Evolutionary conservation across 2,329 filamentous ascomycete species (phyloP).

Genomic region (Cercospora canescens): DNA sequence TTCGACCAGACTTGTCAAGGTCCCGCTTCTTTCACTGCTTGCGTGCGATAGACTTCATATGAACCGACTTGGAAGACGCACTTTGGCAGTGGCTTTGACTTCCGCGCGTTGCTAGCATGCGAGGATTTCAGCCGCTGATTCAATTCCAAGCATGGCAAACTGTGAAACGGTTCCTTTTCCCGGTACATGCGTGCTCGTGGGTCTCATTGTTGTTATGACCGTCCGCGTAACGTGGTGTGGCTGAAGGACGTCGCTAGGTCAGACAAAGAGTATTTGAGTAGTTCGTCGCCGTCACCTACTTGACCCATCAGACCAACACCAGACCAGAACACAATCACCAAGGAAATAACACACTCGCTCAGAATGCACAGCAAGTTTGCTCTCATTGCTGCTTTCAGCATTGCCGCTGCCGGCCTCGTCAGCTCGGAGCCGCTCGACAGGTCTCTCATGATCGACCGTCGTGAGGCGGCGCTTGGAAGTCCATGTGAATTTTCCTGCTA

Average conservation of each 20-base stretch:
- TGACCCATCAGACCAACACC: background rate
- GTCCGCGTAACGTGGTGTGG: background rate
- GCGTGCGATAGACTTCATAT: background rate
- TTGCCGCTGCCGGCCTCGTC: slow-evolving; percentile 5
- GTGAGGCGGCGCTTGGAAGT: background rate
- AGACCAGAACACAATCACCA: background rate
- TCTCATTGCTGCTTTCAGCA: slow-evolving; percentile 3
- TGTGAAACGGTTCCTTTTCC: background rate
- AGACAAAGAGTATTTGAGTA: background rate
- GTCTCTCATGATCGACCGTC: background rate
- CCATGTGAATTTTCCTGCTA: background rate
- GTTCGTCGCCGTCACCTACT: background rate
- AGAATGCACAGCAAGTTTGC: slow-evolving; percentile 5
- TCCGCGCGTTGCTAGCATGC: background rate
- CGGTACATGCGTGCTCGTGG: background rate
- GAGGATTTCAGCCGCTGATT: background rate
- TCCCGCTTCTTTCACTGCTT: background rate
- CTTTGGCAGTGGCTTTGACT: background rate
- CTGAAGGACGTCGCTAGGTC: background rate
- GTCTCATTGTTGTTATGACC: background rate
- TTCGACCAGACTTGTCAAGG: background rate
- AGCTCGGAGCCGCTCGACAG: background rate
- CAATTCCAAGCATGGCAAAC: background rate
- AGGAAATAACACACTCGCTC: background rate
- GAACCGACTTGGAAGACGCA: background rate